Evolutionary conservation across 176 grass and related monocot genomes (phyloP).

Genomic region (Cymbopogon citratus): DNA sequence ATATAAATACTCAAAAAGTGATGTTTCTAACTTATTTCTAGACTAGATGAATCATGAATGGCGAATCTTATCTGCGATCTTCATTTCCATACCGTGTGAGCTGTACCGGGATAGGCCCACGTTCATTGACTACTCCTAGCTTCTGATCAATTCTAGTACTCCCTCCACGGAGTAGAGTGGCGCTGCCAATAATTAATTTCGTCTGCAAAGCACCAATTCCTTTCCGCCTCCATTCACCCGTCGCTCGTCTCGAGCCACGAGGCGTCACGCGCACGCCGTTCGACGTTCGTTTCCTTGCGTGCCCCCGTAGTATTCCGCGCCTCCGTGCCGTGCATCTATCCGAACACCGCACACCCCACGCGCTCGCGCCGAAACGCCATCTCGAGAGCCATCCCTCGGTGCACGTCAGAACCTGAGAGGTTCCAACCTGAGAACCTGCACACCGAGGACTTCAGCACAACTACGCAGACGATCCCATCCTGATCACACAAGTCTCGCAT

Average conservation of each 20-base stretch:
- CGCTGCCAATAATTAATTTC: slow-evolving; percentile 25
- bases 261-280: slow-evolving; percentile 31
- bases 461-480: neutral
- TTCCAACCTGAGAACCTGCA: fast-evolving
- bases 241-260: neutral
- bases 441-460: fast-evolving
- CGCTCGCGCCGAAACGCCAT: neutral
- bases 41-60: no score
- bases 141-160: neutral
- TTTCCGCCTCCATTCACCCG: no score
- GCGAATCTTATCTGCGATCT: neutral
- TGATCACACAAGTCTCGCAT: neutral
- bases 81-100: slow-evolving; percentile 13
- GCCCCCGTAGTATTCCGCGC: neutral
- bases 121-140: slow-evolving; percentile 28
- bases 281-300: slow-evolving; percentile 29
- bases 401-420: neutral
- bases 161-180: neutral
- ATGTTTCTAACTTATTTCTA: no score
- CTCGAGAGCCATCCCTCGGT: neutral
- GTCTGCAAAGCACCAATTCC: neutral
- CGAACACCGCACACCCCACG: slow-evolving; percentile 19
- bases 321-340: neutral
- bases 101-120: neutral
- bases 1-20: no score